Conservation (phyloP, 1,284 basidiomycete species). For the Takashimella koratensis region DNA sequence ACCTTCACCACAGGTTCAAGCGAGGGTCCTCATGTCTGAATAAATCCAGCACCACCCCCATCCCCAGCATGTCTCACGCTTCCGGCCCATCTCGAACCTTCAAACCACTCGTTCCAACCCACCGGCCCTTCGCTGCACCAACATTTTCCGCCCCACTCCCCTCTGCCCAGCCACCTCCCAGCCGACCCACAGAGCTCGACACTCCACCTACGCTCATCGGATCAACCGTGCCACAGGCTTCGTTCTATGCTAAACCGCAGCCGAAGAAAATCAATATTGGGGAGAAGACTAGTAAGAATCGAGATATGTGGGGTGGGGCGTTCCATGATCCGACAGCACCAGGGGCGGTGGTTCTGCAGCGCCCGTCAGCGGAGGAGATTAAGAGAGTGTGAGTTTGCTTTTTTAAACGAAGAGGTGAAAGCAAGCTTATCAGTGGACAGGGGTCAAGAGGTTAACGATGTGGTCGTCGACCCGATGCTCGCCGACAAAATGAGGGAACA, state of each 20-base stretch:
- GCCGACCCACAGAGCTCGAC: constrained; percentile 1
- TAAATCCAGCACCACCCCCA: constrained; percentile 10
- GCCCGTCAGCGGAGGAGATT: constrained; percentile 67
- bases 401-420: not conserved
- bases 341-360: constrained; percentile 81
- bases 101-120: not conserved
- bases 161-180: not conserved
- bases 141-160: constrained; percentile 4
- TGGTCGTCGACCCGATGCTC: constrained; percentile 91
- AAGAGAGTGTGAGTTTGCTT: constrained; percentile 62
- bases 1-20: constrained; percentile 29
- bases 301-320: constrained; percentile 27
- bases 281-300: constrained; percentile 37
- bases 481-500: constrained; percentile 75
- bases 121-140: constrained; percentile 1
- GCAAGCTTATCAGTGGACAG: constrained; percentile 18
- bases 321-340: constrained; percentile 62
- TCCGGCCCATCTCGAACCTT: not conserved
- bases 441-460: constrained; percentile 60
- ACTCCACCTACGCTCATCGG: no score
- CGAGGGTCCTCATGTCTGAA: constrained; percentile 28
- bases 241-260: constrained; percentile 32
- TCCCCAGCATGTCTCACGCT: not conserved
- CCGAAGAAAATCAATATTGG: constrained; percentile 33
- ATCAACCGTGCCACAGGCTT: constrained; percentile 19